phyloP scores from a whole-genome alignment of 306 rosid genomes.

The Trichosanthes truncata region DNA sequence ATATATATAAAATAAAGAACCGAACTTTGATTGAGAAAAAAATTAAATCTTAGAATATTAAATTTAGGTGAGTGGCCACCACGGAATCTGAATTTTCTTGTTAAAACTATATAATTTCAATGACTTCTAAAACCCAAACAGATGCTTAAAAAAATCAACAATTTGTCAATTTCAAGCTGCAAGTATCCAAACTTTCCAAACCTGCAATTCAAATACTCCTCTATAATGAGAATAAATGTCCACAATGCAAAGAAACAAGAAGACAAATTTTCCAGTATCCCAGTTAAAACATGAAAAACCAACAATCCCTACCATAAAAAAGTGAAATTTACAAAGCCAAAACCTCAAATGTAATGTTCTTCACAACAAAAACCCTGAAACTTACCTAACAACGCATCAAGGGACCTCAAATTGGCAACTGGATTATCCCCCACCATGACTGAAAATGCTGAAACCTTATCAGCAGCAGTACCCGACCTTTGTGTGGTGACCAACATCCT shows the following conservation, averaged over 20 bases:
- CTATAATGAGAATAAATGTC: not conserved
- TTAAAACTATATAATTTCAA: not conserved
- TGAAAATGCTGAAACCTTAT: constrained; percentile 83
- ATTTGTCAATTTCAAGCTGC: not conserved
- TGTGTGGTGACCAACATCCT: constrained; percentile 76
- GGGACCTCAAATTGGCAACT: constrained; percentile 69
- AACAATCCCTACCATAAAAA: not conserved
- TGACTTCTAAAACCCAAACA: not conserved
- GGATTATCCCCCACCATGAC: constrained; percentile 86
- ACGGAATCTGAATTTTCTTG: not conserved
- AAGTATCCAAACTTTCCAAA: not conserved
- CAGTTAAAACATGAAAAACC: not conserved
- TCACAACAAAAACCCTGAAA: not conserved
- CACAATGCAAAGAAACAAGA: not conserved
- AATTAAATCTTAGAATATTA: no score
- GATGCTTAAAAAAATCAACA: no score
- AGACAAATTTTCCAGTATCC: not conserved
- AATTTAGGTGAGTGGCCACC: no score
- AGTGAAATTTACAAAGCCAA: not conserved
- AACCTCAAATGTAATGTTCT: not conserved
- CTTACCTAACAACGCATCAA: constrained; percentile 79
- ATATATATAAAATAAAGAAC: no score
- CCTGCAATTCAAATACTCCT: not conserved
- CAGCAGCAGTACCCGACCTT: constrained; percentile 91
- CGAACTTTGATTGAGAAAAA: no score